A percentile compares a stretch with the other conserved stretches of the same genome.
These are phyloP conservation scores for Raddia distichophylla DNA, from an alignment of 176 grass and related monocot genomes.

Conservation along the genomic window DNA sequence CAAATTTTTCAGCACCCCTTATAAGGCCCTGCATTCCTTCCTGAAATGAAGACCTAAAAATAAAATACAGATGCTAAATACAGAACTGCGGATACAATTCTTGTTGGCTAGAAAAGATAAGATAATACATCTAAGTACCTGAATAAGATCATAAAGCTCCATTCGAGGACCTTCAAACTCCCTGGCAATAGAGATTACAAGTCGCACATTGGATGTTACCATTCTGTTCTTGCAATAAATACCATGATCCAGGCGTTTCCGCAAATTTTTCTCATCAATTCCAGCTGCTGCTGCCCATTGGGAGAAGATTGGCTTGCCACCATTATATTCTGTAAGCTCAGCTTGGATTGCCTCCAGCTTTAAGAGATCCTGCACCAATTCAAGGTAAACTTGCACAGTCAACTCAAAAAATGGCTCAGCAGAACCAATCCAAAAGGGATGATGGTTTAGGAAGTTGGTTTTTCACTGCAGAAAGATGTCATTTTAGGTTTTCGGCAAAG, in stretches of 20 bases:
- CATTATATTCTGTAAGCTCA: constrained; percentile 55
- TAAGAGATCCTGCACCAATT: constrained; percentile 65
- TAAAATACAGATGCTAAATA: constrained; percentile 52
- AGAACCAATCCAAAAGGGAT: neutral
- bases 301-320: constrained; percentile 62
- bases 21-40: constrained; percentile 85
- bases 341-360: constrained; percentile 69
- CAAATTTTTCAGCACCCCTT: constrained; percentile 86
- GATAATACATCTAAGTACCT: constrained; percentile 48
- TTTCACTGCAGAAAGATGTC: neutral
- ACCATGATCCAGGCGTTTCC: constrained; percentile 65
- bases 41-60: constrained; percentile 61
- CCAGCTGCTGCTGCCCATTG: constrained; percentile 76
- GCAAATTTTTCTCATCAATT: constrained; percentile 59
- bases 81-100: constrained; percentile 18
- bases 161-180: constrained; percentile 58
- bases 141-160: constrained; percentile 81
- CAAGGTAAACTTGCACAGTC: constrained; percentile 27
- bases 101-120: neutral
- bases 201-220: constrained; percentile 82
- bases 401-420: constrained; percentile 16
- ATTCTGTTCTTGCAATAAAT: constrained; percentile 78
- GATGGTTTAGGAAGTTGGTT: neutral
- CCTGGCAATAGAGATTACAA: constrained; percentile 92
- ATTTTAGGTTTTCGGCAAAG: neutral